These are phyloP conservation scores for Pilatotrama ljubarskyi DNA, from an alignment of 768 basidiomycete species.

Conservation along the genomic window DNA sequence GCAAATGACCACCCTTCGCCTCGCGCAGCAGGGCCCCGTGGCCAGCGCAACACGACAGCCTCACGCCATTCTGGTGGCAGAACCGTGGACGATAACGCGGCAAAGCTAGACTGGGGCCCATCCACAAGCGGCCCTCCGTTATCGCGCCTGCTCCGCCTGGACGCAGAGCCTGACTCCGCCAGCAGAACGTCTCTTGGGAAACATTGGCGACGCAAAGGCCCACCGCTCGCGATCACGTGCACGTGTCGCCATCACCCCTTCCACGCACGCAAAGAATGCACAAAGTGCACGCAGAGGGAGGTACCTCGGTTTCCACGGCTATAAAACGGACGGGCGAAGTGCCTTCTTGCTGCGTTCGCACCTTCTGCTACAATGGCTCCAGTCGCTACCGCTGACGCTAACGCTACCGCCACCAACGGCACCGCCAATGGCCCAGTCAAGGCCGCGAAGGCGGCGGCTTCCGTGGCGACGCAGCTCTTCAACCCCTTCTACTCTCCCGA, in stretches of 20 bases:
- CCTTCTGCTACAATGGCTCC: conserved; percentile 44
- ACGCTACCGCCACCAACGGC: conserved; percentile 21
- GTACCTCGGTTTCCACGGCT: not conserved
- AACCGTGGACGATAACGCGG: conserved; percentile 2
- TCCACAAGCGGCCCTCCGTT: conserved; percentile 1
- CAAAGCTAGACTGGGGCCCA: conserved; percentile 3
- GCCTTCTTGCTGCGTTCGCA: not conserved
- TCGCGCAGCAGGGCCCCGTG: not conserved
- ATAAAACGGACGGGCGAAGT: conserved; percentile 6
- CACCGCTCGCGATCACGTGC: conserved; percentile 29
- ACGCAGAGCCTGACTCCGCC: not conserved
- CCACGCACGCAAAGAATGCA: conserved; percentile 26
- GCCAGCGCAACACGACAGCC: conserved; percentile 8
- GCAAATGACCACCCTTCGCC: not conserved
- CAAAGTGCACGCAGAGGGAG: not conserved
- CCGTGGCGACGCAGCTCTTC: conserved; percentile 34
- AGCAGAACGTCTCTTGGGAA: conserved; percentile 5
- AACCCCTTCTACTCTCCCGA: conserved; percentile 74
- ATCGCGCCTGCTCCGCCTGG: not conserved
- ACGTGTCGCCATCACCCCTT: conserved; percentile 31
- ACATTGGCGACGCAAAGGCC: not conserved
- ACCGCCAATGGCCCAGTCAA: conserved; percentile 31
- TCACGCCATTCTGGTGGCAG: conserved; percentile 15
- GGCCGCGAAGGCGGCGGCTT: conserved; percentile 16
- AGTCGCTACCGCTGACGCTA: conserved; percentile 43